Evolutionary conservation across 1,284 basidiomycete species (phyloP).

Genomic region (Tetrapyrgos nigripes): DNA sequence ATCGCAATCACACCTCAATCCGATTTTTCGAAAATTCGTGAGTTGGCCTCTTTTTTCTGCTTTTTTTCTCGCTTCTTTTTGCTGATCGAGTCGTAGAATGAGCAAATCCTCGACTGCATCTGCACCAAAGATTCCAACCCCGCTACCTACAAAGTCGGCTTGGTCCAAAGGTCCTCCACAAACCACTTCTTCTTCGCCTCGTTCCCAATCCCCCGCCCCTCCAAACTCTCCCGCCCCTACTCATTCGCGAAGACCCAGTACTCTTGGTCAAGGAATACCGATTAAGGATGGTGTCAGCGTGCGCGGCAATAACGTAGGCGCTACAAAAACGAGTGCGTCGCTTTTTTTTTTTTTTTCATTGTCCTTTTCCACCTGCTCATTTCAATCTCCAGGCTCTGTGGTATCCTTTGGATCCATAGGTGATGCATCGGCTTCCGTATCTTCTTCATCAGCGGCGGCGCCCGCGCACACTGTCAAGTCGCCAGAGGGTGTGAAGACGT

Average conservation of each 20-base stretch:
- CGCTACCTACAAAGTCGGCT: conserved; percentile 78
- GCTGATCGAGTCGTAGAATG: conserved; percentile 60
- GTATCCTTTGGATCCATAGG: conserved; percentile 89
- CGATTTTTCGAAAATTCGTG: conserved; percentile 56
- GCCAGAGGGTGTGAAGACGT: conserved; percentile 75
- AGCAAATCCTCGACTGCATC: conserved; percentile 82
- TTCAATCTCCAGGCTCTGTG: conserved; percentile 52
- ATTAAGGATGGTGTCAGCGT: conserved; percentile 79
- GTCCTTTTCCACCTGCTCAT: conserved; percentile 11
- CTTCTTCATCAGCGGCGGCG: conserved; percentile 70
- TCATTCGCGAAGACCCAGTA: conserved; percentile 75
- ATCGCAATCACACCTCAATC: conserved; percentile 39
- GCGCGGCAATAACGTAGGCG: conserved; percentile 59
- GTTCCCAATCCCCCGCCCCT: conserved; percentile 78
- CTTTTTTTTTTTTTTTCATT: conserved; percentile 16
- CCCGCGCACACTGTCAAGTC: conserved; percentile 60
- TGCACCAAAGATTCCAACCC: conserved; percentile 69
- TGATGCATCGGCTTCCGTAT: conserved; percentile 66
- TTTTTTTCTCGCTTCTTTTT: conserved; percentile 17
- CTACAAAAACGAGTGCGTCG: conserved; percentile 67
- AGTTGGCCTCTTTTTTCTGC: conserved; percentile 34
- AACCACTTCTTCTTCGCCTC: conserved; percentile 64
- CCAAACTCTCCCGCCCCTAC: conserved; percentile 53
- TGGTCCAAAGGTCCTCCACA: conserved; percentile 84
- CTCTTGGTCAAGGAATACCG: conserved; percentile 69